A percentile compares a stretch with the other conserved stretches of the same genome.
phyloP scores from a whole-genome alignment of 768 basidiomycete species.

The Kwoniella dejecticola region DNA sequence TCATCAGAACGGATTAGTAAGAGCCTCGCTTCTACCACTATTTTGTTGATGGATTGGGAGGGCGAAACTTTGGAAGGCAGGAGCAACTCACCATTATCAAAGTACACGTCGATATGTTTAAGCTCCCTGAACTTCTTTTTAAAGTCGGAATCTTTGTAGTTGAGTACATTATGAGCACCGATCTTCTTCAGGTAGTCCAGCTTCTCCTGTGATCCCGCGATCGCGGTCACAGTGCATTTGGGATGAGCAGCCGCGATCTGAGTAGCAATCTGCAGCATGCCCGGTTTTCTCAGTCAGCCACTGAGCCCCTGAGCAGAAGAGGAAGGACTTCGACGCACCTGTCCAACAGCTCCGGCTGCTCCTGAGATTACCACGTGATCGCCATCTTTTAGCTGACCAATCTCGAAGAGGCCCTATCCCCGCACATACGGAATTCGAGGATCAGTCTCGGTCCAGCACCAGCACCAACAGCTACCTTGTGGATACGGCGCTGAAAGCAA shows the following conservation, averaged over 20 bases:
- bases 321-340: conserved; percentile 30
- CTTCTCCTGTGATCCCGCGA: conserved; percentile 83
- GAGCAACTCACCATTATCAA: conserved; percentile 51
- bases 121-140: conserved; percentile 69
- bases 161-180: conserved; percentile 77
- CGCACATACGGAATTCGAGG: no score
- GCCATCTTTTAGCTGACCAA: conserved; percentile 77
- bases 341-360: conserved; percentile 78
- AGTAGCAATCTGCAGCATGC: conserved; percentile 40
- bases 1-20: not conserved
- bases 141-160: conserved; percentile 82
- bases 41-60: no score
- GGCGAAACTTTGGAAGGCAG: not conserved
- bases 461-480: no score
- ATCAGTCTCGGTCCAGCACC: no score
- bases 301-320: not conserved
- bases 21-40: not conserved
- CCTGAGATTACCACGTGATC: conserved; percentile 80
- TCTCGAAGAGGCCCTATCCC: conserved; percentile 78
- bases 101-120: conserved; percentile 58
- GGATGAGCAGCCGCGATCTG: conserved; percentile 53
- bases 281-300: no score
- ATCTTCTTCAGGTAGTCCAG: conserved; percentile 81
- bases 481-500: no score
- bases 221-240: conserved; percentile 71